Evolutionary conservation across 1,139 yeast genomes (phyloP), one percentile per base, ranked within the genome.

Genomic region (Geotrichum macrosporum): DNA sequence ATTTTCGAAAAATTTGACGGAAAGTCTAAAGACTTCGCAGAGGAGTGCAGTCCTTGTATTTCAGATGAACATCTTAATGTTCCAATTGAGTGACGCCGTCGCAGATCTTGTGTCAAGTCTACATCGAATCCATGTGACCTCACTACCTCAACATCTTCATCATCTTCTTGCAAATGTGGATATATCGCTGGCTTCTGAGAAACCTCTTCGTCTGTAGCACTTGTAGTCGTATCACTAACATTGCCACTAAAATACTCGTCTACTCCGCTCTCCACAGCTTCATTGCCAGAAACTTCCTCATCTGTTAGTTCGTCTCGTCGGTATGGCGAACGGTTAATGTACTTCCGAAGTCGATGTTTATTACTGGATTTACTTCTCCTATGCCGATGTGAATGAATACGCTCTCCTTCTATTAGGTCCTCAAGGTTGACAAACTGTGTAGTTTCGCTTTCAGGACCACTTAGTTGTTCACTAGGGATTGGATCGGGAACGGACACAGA

Each of bases 61-160:
- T 22, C 3, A 12, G n/a, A 20, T 15, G n/a, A 12, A 27, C 2
- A 12, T 44, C 37, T 4, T 18, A 18, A 4, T 22, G 8, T 15
- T 43, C 40, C 27, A 3, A 46, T 34, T 3, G 44, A 34, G 13
- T 46, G 29, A 4, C 49, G 40, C 2, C 49, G 30, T 22, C 42
- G 27, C 22, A 46, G 37, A 16, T 40, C 49, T 26, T 29, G 15
- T 5, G 45, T 29, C 22, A 46, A 10, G 19, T 46, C 45, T n/a
- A 41, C 36, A 22, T 46, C 49, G 29, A 22, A 30, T 6, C 22
- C 42, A 19, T 34, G 30, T 18, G 6, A 22, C 15, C n/a, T 21
- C 13, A 19, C 31, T 15, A 12, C 33, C n/a, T 29, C 45, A 22
- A 32, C 31, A 5, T n/a, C 45, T 18, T 20, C 24, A 4, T 40